Evolutionary conservation across 163 green algal species (phyloP), one percentile per base, ranked within the genome.

Genomic region (Scenedesmus sp.): DNA sequence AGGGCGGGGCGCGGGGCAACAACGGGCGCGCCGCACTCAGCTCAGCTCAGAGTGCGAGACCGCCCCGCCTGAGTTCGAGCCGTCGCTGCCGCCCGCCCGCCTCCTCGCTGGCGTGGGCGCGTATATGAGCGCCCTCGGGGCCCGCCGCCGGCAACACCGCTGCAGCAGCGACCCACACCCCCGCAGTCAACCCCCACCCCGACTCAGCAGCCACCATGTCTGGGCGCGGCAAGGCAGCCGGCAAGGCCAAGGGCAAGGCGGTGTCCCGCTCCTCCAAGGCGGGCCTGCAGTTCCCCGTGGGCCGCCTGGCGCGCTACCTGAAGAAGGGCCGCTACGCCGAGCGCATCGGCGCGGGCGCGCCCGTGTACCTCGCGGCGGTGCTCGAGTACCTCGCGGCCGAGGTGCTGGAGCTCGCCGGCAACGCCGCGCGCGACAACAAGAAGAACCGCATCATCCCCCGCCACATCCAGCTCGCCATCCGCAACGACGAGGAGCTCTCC

Each of bases 241-340:
- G 78, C 54, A 87, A 87, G 66, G 75, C 65, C 9, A 11, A 57
- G 15, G 97, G 96, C 87, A 98, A 98, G 90, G 72, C 89, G 22
- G 88, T 96, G 63, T 94, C 80, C 84, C 88, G 90, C 36, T 94
- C 86, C 54, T 83, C 91, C 81, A 98, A 98, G 90, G 95, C 94
- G 14, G 95, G 95, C 15, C 92, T 98, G n/a, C 95, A 98, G 89
- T 98, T 98, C 90, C 95, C 95, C 11, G 95, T 98, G 58, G 94
- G 94, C 73, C 90, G 94, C 65, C 92, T 98, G 60, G 94, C 92
- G 34, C 87, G 95, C 54, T 98, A 96, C 89, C 88, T 97, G 53
- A 97, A 97, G 90, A 93, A 93, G 83, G 94, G 94, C 82, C 94
- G 96, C 77, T 98, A 97, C 86, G 94, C 94, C 51, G 89, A 85